Evolutionary conservation across 1,284 basidiomycete genomes (phyloP).

Genomic region (Austroboletus sp.): DNA sequence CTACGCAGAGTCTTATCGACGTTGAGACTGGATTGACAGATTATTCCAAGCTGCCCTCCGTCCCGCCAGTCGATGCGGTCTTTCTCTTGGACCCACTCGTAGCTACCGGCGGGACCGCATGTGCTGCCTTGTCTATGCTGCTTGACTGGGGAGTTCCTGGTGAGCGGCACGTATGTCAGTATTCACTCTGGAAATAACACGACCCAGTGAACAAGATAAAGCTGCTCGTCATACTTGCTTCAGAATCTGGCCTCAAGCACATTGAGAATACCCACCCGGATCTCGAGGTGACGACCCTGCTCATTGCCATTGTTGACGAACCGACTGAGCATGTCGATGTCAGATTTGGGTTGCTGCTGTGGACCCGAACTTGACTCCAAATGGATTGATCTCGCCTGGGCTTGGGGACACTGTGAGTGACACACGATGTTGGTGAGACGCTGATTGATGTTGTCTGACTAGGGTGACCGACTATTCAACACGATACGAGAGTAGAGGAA

Average conservation of each 20-base stretch:
- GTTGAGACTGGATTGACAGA: slow-evolving; percentile 42
- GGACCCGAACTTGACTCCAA: slow-evolving; percentile 62
- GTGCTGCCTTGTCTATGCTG: slow-evolving; percentile 80
- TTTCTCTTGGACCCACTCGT: slow-evolving; percentile 87
- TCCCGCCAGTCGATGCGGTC: slow-evolving; percentile 73
- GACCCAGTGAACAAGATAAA: slow-evolving; percentile 65
- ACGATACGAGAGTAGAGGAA: slow-evolving; percentile 40
- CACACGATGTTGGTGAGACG: background rate
- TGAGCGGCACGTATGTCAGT: slow-evolving; percentile 31
- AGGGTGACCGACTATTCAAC: slow-evolving; percentile 65
- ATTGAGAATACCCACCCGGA: slow-evolving; percentile 67
- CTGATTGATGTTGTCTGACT: slow-evolving; percentile 2
- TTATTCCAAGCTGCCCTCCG: slow-evolving; percentile 84
- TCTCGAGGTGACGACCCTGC: slow-evolving; percentile 55
- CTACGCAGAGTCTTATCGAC: background rate
- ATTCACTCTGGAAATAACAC: background rate
- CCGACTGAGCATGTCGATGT: slow-evolving; percentile 1
- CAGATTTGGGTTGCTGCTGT: slow-evolving; percentile 83
- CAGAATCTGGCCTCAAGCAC: slow-evolving; percentile 64
- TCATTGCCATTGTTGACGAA: background rate
- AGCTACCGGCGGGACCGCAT: slow-evolving; percentile 90
- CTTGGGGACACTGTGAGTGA: slow-evolving; percentile 77
- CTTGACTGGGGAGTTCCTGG: slow-evolving; percentile 78
- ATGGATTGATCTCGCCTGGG: slow-evolving; percentile 81
- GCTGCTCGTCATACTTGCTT: slow-evolving; percentile 78